Percentiles rank a stretch among this genome's conserved stretches.
Conservation (phyloP, 306 rosid species). For the Vicia faba region DNA sequence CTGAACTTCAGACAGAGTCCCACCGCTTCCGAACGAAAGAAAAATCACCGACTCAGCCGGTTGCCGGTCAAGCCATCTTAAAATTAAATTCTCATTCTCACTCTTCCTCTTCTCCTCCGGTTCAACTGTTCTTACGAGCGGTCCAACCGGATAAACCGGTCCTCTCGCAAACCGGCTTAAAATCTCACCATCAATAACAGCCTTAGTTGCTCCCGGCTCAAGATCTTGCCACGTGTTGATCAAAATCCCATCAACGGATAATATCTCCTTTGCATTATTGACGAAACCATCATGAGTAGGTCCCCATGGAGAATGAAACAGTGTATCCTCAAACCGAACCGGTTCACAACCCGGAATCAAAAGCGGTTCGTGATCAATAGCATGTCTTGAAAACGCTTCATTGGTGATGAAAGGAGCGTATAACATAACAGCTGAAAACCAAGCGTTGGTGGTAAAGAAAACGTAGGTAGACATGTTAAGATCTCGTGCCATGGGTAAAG, state of each 20-base stretch:
- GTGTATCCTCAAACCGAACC: slow-evolving; percentile 42
- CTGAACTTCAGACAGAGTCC: slow-evolving; percentile 52
- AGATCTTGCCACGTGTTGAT: slow-evolving; percentile 66
- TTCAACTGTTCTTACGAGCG: slow-evolving; percentile 40
- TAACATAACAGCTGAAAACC: slow-evolving; percentile 46
- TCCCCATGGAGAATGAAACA: slow-evolving; percentile 36
- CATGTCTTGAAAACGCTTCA: slow-evolving; percentile 8
- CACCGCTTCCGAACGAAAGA: slow-evolving; percentile 80
- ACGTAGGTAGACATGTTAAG: slow-evolving; percentile 48
- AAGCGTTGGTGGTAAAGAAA: slow-evolving; percentile 44
- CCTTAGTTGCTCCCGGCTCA: slow-evolving; percentile 25
- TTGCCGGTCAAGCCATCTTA: slow-evolving; percentile 60
- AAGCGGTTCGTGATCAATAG: slow-evolving; percentile 32
- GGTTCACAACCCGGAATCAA: slow-evolving; percentile 41
- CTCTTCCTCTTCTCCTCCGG: no score
- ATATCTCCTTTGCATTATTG: not conserved
- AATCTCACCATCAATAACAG: slow-evolving; percentile 27
- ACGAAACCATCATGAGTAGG: slow-evolving; percentile 33
- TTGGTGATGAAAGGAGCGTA: slow-evolving; percentile 36
- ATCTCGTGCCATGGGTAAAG: slow-evolving; percentile 55
- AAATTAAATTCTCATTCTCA: slow-evolving; percentile 25
- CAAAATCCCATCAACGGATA: slow-evolving; percentile 51
- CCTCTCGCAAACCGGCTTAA: slow-evolving; percentile 29
- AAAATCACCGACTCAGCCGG: slow-evolving; percentile 56
- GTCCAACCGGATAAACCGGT: slow-evolving; percentile 61